Evolutionary conservation across 768 basidiomycete genomes (phyloP), one percentile per base, ranked within the genome.

Genomic region (Russula abietina): DNA sequence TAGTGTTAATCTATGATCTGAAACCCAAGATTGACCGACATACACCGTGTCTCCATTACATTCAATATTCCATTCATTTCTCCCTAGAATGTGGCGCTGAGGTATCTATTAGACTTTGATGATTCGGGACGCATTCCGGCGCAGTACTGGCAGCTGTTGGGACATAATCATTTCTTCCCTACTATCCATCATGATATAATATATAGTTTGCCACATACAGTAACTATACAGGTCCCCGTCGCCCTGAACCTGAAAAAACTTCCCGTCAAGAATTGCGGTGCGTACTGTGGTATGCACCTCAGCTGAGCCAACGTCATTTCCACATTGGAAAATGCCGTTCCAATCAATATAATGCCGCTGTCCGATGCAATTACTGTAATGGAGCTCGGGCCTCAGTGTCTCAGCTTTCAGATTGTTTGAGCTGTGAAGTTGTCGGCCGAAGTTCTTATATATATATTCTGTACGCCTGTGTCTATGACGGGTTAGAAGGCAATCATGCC

Each of bases 271-370:
- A 45, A 59, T 43, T 39, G 30, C 38, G 9, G 28, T n/a, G 32
- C 11, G 36, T 36, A 30, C 28, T 2, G 28, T 30, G 4, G 36
- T 33, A 43, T 30, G 10, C 10, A 12, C 30, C 51, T 36, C 22
- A 2, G 17, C 24, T 60, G 52, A 36, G 57, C 36, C 52, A 19
- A 41, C 24, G 28, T 22, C 52, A 63, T 57, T 49, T 52, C 62
- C 46, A 58, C 39, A 63, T 63, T 43, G 52, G 52, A 49, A 54
- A 59, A 58, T 36, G 56, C 56, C 57, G 43, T 30, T 39, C 17
- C 32, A 58, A 58, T 28, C n/a, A n/a, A n/a, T n/a, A n/a, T n/a
- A n/a, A n/a, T n/a, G 56, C 56, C 56, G 43, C 19, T 32, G 17
- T 41, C 22, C 39, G 11, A 30, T 43, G 17, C n/a, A n/a, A n/a